A percentile compares a stretch with the other conserved stretches of the same genome.
These are phyloP conservation scores for Epithele typhae DNA, from an alignment of 768 basidiomycete species.

Conservation along the genomic window DNA sequence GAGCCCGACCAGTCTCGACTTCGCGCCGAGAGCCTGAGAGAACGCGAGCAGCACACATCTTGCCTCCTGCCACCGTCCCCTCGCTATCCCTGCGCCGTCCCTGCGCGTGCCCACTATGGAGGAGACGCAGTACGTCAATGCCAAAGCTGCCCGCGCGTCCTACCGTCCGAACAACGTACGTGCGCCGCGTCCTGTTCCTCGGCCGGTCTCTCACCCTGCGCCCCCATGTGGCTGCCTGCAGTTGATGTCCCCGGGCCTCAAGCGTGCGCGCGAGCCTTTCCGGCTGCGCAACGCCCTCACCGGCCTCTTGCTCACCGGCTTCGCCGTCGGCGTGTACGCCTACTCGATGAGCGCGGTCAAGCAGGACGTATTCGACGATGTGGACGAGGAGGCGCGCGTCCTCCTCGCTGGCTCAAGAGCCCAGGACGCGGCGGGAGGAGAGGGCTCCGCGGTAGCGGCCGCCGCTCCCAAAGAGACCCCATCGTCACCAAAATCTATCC, in stretches of 20 bases:
- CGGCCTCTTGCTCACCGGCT: constrained; percentile 65
- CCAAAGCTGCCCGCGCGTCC: constrained; percentile 29
- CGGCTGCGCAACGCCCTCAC: constrained; percentile 74
- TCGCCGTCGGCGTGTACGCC: constrained; percentile 79
- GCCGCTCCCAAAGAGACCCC: not conserved
- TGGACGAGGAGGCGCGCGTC: constrained; percentile 71
- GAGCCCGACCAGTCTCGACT: no score
- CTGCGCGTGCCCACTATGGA: no score
- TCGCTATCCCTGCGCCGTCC: no score
- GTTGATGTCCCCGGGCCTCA: constrained; percentile 84
- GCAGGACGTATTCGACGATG: constrained; percentile 88
- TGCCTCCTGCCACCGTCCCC: no score
- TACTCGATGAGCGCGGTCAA: constrained; percentile 94
- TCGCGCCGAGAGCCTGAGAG: no score
- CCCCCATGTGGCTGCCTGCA: constrained; percentile 26
- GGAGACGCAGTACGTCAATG: constrained; percentile 33
- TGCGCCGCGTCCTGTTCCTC: not conserved
- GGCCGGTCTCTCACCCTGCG: no score
- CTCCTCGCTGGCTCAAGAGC: constrained; percentile 34
- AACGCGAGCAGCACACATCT: no score
- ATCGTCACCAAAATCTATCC: not conserved
- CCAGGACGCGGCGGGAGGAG: constrained; percentile 28
- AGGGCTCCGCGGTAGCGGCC: constrained; percentile 17
- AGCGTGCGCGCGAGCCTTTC: constrained; percentile 85
- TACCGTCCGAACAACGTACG: constrained; percentile 37